These are phyloP conservation scores for Blepharisma stoltei DNA, from an alignment of 73 alveolate species.

Conservation along the genomic window DNA sequence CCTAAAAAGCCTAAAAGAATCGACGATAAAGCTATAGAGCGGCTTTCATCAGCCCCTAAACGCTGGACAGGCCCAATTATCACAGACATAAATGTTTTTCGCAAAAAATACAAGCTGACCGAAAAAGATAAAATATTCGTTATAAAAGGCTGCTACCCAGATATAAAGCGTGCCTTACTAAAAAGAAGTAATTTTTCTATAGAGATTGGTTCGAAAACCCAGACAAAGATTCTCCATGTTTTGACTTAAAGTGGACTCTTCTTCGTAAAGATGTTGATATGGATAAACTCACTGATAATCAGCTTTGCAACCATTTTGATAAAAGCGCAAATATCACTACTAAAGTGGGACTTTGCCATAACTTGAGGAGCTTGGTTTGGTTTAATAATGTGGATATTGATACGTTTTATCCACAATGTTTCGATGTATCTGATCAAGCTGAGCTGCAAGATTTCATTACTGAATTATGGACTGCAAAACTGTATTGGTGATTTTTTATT, in stretches of 20 bases:
- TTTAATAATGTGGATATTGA: conserved; percentile 80
- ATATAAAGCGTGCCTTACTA: conserved; percentile 39
- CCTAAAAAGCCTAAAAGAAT: conserved; percentile 31
- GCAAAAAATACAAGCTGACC: conserved; percentile 57
- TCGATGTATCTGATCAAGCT: conserved; percentile 78
- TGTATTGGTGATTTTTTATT: background rate
- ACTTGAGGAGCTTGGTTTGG: conserved; percentile 78
- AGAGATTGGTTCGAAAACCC: conserved; percentile 54
- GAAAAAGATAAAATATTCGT: conserved; percentile 49
- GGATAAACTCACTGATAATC: conserved; percentile 33
- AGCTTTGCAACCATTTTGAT: conserved; percentile 66
- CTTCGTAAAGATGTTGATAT: conserved; percentile 40
- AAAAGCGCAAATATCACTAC: conserved; percentile 81
- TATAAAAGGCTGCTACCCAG: conserved; percentile 50
- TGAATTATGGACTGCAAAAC: no score
- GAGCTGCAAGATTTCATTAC: conserved; percentile 83
- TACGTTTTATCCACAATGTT: conserved; percentile 88
- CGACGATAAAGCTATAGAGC: background rate
- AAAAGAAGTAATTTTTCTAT: conserved; percentile 28
- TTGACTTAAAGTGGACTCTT: conserved; percentile 45
- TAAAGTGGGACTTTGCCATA: conserved; percentile 83
- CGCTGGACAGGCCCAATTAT: conserved; percentile 44
- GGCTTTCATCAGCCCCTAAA: conserved; percentile 36
- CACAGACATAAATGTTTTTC: conserved; percentile 62
- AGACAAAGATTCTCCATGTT: conserved; percentile 30